phyloP scores from a whole-genome alignment of 306 rosid species.

The Quercus glauca region DNA sequence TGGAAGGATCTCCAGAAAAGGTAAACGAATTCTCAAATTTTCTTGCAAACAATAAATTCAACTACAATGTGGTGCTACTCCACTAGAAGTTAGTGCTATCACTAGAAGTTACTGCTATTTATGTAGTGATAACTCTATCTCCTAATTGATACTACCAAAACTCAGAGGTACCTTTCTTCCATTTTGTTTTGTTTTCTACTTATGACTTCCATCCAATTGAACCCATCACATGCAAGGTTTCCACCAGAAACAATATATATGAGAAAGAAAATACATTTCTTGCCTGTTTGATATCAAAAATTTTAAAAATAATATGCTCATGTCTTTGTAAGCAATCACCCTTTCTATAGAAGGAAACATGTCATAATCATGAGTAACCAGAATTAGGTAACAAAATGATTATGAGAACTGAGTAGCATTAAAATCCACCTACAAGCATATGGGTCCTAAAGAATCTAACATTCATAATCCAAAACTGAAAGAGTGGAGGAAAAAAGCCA shows the following conservation, averaged over 20 bases:
- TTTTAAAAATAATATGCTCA: neutral
- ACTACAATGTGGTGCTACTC: neutral
- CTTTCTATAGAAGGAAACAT: neutral
- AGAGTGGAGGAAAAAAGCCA: neutral
- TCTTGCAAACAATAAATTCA: neutral
- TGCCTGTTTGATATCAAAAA: neutral
- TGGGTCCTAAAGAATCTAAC: neutral
- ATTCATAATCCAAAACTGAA: neutral
- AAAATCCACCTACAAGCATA: neutral
- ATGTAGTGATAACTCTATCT: neutral
- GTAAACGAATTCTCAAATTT: neutral
- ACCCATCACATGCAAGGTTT: neutral
- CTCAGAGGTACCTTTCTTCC: neutral
- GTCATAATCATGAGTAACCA: neutral
- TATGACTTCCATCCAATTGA: neutral
- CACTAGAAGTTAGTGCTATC: neutral
- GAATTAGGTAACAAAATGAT: neutral
- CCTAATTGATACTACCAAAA: neutral
- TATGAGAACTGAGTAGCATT: neutral
- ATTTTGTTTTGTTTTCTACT: neutral
- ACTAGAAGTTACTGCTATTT: neutral
- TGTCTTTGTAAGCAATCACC: neutral
- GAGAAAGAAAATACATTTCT: neutral
- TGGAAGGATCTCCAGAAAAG: neutral
- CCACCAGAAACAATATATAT: neutral